These are phyloP conservation scores for Leccinum boreale DNA, from an alignment of 768 basidiomycete species.

Conservation along the genomic window DNA sequence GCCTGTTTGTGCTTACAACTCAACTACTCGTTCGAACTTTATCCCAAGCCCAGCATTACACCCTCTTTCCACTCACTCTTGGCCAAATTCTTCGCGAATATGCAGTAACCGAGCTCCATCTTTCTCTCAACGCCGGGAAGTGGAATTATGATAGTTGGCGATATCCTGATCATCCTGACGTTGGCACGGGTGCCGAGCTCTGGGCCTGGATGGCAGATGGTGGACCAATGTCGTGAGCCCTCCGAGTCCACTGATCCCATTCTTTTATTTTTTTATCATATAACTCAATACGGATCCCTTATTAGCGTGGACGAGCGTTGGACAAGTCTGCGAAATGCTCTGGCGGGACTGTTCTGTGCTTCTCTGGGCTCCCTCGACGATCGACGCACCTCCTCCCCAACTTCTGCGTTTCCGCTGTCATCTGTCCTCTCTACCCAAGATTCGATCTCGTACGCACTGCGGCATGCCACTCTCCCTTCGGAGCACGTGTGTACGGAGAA, in stretches of 20 bases:
- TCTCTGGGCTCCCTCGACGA: constrained; percentile 78
- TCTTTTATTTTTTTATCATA: background rate
- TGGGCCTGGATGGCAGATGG: constrained; percentile 90
- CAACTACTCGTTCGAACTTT: background rate
- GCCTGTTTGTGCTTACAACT: background rate
- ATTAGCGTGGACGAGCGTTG: constrained; percentile 72
- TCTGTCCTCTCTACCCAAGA: constrained; percentile 42
- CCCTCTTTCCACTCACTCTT: constrained; percentile 79
- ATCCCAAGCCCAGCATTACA: constrained; percentile 74
- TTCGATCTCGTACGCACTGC: constrained; percentile 49
- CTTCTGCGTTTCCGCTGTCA: constrained; percentile 62
- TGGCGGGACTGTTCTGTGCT: constrained; percentile 94
- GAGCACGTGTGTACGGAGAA: constrained; percentile 98
- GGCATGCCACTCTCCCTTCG: constrained; percentile 75
- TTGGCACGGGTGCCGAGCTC: constrained; percentile 84
- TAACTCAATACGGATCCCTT: background rate
- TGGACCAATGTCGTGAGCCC: constrained; percentile 44
- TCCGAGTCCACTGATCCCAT: background rate
- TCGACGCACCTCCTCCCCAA: constrained; percentile 68
- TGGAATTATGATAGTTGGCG: constrained; percentile 90
- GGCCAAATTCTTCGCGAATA: constrained; percentile 86
- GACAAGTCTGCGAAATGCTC: constrained; percentile 81
- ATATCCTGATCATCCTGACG: constrained; percentile 68
- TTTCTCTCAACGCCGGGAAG: constrained; percentile 86
- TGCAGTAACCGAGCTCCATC: constrained; percentile 82